These are phyloP conservation scores for Rubroshorea leprosula DNA, from an alignment of 345 rosid species.

Conservation along the genomic window DNA sequence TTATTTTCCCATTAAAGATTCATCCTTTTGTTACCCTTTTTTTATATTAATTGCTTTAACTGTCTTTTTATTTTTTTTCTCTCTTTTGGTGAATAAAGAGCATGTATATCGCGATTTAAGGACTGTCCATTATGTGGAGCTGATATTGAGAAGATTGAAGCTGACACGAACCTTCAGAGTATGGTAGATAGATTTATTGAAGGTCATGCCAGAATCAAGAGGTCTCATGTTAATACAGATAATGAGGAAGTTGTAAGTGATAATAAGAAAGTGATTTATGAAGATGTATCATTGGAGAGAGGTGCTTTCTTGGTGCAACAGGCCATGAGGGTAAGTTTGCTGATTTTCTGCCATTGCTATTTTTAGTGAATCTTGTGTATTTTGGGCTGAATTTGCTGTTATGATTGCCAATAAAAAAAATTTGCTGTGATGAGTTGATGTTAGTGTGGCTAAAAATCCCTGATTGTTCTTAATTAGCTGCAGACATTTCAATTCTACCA, in stretches of 20 bases:
- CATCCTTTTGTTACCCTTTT: neutral
- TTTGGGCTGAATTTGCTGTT: neutral
- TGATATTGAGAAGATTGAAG: constrained; percentile 76
- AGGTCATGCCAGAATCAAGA: constrained; percentile 94
- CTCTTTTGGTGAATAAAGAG: constrained; percentile 33
- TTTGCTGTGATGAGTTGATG: no score
- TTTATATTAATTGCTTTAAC: neutral
- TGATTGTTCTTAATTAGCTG: neutral
- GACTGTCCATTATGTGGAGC: constrained; percentile 98
- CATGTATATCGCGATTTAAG: constrained; percentile 64
- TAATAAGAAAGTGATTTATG: constrained; percentile 63
- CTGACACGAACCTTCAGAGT: constrained; percentile 66
- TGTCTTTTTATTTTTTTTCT: constrained; percentile 7
- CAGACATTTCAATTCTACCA: neutral
- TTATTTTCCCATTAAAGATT: neutral
- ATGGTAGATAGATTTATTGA: constrained; percentile 82
- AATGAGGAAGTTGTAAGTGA: constrained; percentile 40
- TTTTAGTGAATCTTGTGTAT: neutral
- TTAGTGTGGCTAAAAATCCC: neutral
- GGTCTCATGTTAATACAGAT: constrained; percentile 47
- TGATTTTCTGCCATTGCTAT: neutral
- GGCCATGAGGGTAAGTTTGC: constrained; percentile 83
- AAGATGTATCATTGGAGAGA: constrained; percentile 91
- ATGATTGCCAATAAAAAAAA: no score
- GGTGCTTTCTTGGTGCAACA: constrained; percentile 97